These are phyloP conservation scores for Cordyceps fumosorosea DNA, from an alignment of 2,329 filamentous ascomycete genomes.

Conservation along the genomic window DNA sequence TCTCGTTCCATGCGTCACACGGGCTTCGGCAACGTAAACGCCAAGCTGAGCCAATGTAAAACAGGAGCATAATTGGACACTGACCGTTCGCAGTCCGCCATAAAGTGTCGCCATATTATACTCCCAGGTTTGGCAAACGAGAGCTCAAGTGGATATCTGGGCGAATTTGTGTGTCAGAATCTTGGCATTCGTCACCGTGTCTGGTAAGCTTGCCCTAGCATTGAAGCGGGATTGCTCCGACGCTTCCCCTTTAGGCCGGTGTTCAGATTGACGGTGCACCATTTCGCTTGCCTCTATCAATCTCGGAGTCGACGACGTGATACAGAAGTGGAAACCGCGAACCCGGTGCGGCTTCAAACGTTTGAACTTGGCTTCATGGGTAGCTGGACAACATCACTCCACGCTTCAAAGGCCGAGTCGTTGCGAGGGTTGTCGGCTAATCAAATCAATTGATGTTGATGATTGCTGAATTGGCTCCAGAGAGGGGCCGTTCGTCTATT, in stretches of 20 bases:
- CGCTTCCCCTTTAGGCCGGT: not conserved
- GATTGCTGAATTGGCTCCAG: not conserved
- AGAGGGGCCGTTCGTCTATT: not conserved
- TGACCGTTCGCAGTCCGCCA: not conserved
- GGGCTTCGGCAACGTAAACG: slow-evolving; percentile 5
- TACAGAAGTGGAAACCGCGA: not conserved
- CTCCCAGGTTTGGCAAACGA: not conserved
- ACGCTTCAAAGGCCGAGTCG: not conserved
- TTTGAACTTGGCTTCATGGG: not conserved
- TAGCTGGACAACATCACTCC: not conserved
- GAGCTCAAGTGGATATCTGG: not conserved
- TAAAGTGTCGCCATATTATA: too few relatives aligned
- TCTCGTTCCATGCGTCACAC: not conserved
- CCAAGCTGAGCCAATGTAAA: not conserved
- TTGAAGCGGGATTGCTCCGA: not conserved
- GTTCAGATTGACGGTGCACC: not conserved
- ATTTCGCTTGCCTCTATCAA: slow-evolving; percentile 1
- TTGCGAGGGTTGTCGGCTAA: not conserved
- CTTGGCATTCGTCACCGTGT: not conserved
- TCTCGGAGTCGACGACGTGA: not conserved
- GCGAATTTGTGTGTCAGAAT: not conserved
- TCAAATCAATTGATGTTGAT: not conserved
- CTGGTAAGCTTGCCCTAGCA: not conserved
- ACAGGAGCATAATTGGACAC: not conserved
- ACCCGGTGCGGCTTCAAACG: too few relatives aligned